These are phyloP conservation scores for Cryphonectria parasitica DNA, from an alignment of 2,329 filamentous ascomycete species.

Conservation along the genomic window DNA sequence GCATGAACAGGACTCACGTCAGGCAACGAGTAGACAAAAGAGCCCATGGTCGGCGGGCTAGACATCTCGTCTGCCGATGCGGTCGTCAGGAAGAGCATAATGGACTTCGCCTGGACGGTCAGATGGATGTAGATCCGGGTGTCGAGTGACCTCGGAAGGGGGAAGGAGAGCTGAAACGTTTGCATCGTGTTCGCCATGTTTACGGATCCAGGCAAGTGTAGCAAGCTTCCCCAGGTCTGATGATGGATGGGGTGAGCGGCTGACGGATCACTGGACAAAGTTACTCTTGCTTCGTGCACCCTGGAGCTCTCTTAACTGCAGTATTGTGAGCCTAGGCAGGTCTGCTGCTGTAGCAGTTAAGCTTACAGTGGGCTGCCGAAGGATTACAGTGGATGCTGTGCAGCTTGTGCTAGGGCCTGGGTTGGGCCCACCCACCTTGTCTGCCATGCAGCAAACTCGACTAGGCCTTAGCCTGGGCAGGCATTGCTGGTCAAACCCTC, in stretches of 20 bases:
- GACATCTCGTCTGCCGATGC: slow-evolving; percentile 56
- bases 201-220: not conserved
- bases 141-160: slow-evolving; percentile 63
- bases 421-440: not conserved
- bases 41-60: slow-evolving; percentile 68
- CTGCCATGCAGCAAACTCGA: not conserved
- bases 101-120: slow-evolving; percentile 59
- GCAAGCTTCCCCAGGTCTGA: not conserved
- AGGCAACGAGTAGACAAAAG: slow-evolving; percentile 91
- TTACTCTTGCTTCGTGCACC: not conserved
- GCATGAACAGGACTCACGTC: slow-evolving; percentile 62
- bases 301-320: not conserved
- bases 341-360: not conserved
- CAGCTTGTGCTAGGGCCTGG: not conserved
- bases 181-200: slow-evolving; percentile 19
- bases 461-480: not conserved
- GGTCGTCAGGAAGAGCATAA: slow-evolving; percentile 66
- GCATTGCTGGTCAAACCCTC: not conserved
- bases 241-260: not conserved
- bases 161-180: slow-evolving; percentile 57
- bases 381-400: slow-evolving; percentile 9
- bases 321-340: not conserved
- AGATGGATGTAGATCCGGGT: slow-evolving; percentile 65
- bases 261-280: not conserved
- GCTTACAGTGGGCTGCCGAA: not conserved